Evolutionary conservation across 2,329 filamentous ascomycete genomes (phyloP).

Genomic region (Parastagonospora nodorum): DNA sequence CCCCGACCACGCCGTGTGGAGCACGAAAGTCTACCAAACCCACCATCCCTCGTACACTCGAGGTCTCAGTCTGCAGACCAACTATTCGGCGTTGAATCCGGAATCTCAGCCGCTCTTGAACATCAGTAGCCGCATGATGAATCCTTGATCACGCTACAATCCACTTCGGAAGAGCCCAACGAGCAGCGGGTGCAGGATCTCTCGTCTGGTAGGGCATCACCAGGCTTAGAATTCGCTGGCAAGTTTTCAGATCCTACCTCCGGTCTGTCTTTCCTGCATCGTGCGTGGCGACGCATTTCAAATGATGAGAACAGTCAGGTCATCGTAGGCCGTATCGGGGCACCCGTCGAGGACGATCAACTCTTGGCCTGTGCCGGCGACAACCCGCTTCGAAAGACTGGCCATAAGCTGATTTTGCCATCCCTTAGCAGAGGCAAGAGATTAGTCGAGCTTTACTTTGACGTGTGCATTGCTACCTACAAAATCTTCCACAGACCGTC

Average conservation of each 20-base stretch:
- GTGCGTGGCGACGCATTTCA: constrained; percentile 70
- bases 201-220: constrained; percentile 43
- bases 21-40: no score
- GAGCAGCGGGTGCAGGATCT: constrained; percentile 6
- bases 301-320: constrained; percentile 56
- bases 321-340: constrained; percentile 12
- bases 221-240: constrained; percentile 58
- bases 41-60: no score
- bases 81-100: no score
- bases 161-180: no score
- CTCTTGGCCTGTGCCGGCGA: constrained; percentile 58
- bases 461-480: constrained; percentile 64
- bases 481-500: constrained; percentile 60
- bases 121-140: no score
- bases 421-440: constrained; percentile 23
- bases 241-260: constrained; percentile 62
- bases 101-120: no score
- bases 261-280: constrained; percentile 63
- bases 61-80: no score
- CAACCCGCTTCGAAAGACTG: constrained; percentile 51
- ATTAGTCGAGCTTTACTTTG: constrained; percentile 60
- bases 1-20: constrained; percentile 18
- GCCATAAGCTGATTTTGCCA: constrained; percentile 29
- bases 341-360: constrained; percentile 45
- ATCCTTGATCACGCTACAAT: no score